These are phyloP conservation scores for Cryphonectria japonica DNA, from an alignment of 2,329 filamentous ascomycete genomes.

Conservation along the genomic window DNA sequence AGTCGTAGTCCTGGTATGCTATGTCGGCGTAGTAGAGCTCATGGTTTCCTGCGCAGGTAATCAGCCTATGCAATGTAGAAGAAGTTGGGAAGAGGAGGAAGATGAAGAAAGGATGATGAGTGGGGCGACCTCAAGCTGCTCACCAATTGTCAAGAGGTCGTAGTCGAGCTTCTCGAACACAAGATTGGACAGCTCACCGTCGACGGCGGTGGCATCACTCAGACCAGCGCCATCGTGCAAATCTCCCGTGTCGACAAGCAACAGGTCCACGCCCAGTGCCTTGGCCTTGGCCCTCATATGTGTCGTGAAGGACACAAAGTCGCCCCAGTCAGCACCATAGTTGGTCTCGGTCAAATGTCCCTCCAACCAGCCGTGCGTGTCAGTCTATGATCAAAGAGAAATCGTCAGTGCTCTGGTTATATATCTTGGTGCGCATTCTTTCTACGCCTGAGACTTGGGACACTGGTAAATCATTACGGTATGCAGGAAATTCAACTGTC, in stretches of 20 bases:
- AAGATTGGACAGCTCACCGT: slow-evolving; percentile 58
- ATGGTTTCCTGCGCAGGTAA: slow-evolving; percentile 50
- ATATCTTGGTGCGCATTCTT: background rate
- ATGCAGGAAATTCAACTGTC: slow-evolving; percentile 65
- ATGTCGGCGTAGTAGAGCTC: slow-evolving; percentile 67
- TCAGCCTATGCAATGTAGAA: background rate
- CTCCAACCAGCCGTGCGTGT: slow-evolving; percentile 65
- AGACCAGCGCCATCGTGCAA: slow-evolving; percentile 69
- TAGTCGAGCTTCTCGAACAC: slow-evolving; percentile 48
- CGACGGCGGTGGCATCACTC: slow-evolving; percentile 61
- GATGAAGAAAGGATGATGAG: too few species aligned
- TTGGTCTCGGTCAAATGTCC: slow-evolving; percentile 65
- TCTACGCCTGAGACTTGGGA: background rate
- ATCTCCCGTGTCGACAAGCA: slow-evolving; percentile 65
- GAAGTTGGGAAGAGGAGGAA: too few species aligned
- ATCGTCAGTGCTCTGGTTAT: background rate
- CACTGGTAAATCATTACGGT: slow-evolving; percentile 43
- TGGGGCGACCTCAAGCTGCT: too few species aligned
- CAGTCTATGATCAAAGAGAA: slow-evolving; percentile 44
- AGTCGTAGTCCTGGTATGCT: slow-evolving; percentile 63
- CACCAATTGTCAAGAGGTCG: slow-evolving; percentile 47
- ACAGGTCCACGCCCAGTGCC: slow-evolving; percentile 60
- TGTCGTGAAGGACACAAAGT: slow-evolving; percentile 63
- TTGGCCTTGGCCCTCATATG: slow-evolving; percentile 63
- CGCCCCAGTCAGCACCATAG: slow-evolving; percentile 69